These are phyloP conservation scores for Oryza glaberrima DNA, from an alignment of 176 grass and related monocot species.

Conservation along the genomic window DNA sequence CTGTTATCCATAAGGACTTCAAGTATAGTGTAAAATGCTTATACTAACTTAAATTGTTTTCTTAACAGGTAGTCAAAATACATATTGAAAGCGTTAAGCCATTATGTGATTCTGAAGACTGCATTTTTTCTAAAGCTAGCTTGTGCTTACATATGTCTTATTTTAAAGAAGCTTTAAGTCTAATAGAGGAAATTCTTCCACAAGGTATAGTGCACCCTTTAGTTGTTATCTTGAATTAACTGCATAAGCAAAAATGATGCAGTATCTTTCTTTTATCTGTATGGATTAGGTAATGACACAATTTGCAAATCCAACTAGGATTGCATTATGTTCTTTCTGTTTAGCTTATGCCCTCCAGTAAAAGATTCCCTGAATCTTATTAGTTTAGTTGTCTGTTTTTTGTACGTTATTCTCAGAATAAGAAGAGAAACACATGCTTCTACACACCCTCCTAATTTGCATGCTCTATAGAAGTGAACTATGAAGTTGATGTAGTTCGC, in stretches of 20 bases:
- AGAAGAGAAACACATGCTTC: background rate
- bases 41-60: constrained; percentile 32
- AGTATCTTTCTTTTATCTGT: constrained; percentile 7
- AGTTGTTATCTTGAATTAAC: constrained; percentile 2
- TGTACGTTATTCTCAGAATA: constrained; percentile 15
- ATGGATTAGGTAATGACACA: background rate
- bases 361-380: constrained; percentile 1
- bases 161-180: constrained; percentile 54
- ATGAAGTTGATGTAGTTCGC: background rate
- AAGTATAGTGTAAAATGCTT: background rate
- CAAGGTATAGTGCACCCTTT: constrained; percentile 44
- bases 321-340: constrained; percentile 3
- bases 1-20: background rate
- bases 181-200: constrained; percentile 55
- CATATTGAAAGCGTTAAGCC: constrained; percentile 52
- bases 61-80: constrained; percentile 52
- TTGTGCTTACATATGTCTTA: constrained; percentile 49
- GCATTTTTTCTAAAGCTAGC: constrained; percentile 49
- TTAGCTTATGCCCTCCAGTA: background rate
- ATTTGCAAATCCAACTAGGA: constrained; percentile 16
- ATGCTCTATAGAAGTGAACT: constrained; percentile 1
- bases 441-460: constrained; percentile 17
- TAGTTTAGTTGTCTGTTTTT: constrained; percentile 7
- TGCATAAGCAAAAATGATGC: constrained; percentile 1
- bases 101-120: constrained; percentile 40